A percentile compares a stretch with the other conserved stretches of the same genome.
These are phyloP conservation scores for Candida maris DNA, from an alignment of 805 yeast genomes.

Conservation along the genomic window DNA sequence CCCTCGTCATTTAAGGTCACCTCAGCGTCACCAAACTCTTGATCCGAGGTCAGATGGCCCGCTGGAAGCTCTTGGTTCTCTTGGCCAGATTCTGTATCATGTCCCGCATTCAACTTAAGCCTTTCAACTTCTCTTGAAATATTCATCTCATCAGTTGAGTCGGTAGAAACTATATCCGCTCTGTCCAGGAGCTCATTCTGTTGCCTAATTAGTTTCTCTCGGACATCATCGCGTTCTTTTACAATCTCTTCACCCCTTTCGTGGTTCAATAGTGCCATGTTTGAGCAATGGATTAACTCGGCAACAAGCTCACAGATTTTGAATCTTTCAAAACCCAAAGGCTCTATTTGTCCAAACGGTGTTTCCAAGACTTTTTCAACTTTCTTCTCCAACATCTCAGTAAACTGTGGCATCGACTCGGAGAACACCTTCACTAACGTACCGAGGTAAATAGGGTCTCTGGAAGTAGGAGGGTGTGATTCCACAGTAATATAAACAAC, in stretches of 20 bases:
- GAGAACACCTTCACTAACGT: slow-evolving; percentile 77
- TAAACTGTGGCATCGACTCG: slow-evolving; percentile 65
- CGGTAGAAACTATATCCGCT: slow-evolving; percentile 26
- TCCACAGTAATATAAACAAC: slow-evolving; percentile 78
- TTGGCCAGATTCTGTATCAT: slow-evolving; percentile 6
- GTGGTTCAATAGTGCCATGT: slow-evolving; percentile 87
- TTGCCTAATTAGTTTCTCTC: slow-evolving; percentile 47
- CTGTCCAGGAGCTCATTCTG: slow-evolving; percentile 25
- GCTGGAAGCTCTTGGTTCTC: not conserved
- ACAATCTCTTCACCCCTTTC: slow-evolving; percentile 68
- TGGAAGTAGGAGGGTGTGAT: slow-evolving; percentile 85
- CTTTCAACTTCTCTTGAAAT: slow-evolving; percentile 33
- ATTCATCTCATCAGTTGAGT: slow-evolving; percentile 31
- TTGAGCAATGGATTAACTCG: slow-evolving; percentile 93
- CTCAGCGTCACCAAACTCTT: slow-evolving; percentile 28
- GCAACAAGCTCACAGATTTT: slow-evolving; percentile 90
- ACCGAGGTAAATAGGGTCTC: slow-evolving; percentile 93
- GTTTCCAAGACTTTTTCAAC: slow-evolving; percentile 45
- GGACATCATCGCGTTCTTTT: slow-evolving; percentile 60
- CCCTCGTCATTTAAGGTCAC: slow-evolving; percentile 21
- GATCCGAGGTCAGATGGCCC: slow-evolving; percentile 1
- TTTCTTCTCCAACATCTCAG: slow-evolving; percentile 49
- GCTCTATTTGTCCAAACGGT: slow-evolving; percentile 64
- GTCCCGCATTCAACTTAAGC: slow-evolving; percentile 23
- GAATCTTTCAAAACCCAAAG: slow-evolving; percentile 87